phyloP scores from a whole-genome alignment of 2,329 filamentous ascomycete genomes.

The Nemania sp. region DNA sequence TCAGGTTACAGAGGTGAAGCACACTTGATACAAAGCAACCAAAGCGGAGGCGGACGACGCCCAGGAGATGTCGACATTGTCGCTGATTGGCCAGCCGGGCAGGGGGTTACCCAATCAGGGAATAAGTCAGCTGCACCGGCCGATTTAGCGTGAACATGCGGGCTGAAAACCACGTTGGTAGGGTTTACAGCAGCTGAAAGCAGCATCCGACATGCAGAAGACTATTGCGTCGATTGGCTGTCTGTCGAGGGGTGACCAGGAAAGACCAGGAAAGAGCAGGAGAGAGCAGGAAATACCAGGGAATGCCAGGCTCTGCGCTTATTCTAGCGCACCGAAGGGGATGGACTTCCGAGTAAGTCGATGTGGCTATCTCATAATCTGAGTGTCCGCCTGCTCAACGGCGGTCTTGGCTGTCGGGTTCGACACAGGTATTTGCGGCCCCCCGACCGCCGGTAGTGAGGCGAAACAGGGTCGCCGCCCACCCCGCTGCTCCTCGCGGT shows the following conservation, averaged over 20 bases:
- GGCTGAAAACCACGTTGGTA: slow-evolving; percentile 35
- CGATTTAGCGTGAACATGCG: slow-evolving; percentile 28
- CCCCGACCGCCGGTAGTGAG: too few relatives aligned
- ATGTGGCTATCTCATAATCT: background rate
- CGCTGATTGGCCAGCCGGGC: slow-evolving; percentile 29
- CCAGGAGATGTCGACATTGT: slow-evolving; percentile 14
- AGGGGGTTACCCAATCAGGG: slow-evolving; percentile 31
- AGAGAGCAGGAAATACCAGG: slow-evolving; percentile 14
- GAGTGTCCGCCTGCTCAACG: too few relatives aligned
- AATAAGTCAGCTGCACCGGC: slow-evolving; percentile 34
- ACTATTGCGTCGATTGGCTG: slow-evolving; percentile 36
- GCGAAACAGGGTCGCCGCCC: too few relatives aligned
- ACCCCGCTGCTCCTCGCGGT: too few relatives aligned
- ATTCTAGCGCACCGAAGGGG: slow-evolving; percentile 12
- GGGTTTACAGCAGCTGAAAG: slow-evolving; percentile 35
- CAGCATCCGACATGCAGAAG: slow-evolving; percentile 30
- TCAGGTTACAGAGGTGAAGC: slow-evolving; percentile 26
- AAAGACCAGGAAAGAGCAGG: slow-evolving; percentile 3
- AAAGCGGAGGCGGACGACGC: slow-evolving; percentile 31
- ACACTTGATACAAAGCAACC: slow-evolving; percentile 27
- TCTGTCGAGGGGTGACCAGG: slow-evolving; percentile 15
- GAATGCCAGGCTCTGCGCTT: slow-evolving; percentile 15
- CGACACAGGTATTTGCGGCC: too few relatives aligned
- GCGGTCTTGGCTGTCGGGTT: too few relatives aligned
- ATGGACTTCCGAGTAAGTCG: slow-evolving; percentile 5